phyloP scores from a whole-genome alignment of 2,329 filamentous ascomycete species.

The Clonostachys byssicola region DNA sequence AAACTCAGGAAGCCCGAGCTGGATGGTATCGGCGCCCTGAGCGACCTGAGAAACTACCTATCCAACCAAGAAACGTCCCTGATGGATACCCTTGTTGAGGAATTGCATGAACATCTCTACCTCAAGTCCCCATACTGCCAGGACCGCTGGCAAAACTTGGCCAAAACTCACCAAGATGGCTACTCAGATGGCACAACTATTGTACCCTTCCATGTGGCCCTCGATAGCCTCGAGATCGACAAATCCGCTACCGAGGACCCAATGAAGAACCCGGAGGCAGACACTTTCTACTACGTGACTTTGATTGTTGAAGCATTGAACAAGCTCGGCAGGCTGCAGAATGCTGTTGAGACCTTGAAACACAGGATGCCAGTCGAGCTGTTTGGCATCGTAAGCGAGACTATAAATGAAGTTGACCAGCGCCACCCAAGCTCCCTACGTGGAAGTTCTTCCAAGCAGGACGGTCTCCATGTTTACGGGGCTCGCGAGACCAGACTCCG shows the following conservation, averaged over 20 bases:
- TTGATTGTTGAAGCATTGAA: constrained; percentile 86
- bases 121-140: constrained; percentile 97
- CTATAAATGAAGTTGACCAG: constrained; percentile 89
- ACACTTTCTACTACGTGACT: constrained; percentile 91
- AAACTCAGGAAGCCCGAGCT: constrained; percentile 84
- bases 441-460: constrained; percentile 46
- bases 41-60: constrained; percentile 82
- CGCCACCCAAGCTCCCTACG: constrained; percentile 81
- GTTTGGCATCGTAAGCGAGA: constrained; percentile 90
- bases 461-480: constrained; percentile 59
- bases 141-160: constrained; percentile 85
- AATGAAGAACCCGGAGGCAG: constrained; percentile 87
- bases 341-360: constrained; percentile 85
- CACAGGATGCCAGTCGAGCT: constrained; percentile 91
- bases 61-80: constrained; percentile 88
- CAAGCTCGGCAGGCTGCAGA: constrained; percentile 80
- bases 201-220: constrained; percentile 52
- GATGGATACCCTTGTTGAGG: constrained; percentile 94
- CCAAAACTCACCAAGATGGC: constrained; percentile 57
- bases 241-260: constrained; percentile 74
- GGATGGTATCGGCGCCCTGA: constrained; percentile 84
- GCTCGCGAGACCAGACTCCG: constrained; percentile 71
- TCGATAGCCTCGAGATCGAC: constrained; percentile 59
- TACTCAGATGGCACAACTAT: constrained; percentile 40
- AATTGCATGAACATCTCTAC: constrained; percentile 94